Evolutionary conservation across 345 rosid species (phyloP).

Genomic region (Fremontodendron californicum): DNA sequence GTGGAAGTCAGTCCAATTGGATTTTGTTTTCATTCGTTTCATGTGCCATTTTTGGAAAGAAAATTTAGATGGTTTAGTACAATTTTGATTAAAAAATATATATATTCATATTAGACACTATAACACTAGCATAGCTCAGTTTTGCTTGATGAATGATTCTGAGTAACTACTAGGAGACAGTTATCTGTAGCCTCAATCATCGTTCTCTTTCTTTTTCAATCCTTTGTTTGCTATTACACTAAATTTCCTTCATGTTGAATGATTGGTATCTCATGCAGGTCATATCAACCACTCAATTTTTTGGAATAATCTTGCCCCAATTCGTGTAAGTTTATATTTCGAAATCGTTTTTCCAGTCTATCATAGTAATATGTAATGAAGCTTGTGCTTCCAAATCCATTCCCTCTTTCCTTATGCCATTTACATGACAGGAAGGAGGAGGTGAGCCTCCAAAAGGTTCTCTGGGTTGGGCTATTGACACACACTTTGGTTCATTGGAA

Average conservation of each 20-base stretch:
- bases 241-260: not conserved
- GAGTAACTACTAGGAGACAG: not conserved
- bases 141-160: no score
- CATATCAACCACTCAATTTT: conserved; percentile 91
- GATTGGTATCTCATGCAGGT: conserved; percentile 39
- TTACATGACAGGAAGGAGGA: conserved; percentile 71
- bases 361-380: not conserved
- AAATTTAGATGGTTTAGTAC: not conserved
- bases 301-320: conserved; percentile 87
- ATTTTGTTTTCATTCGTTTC: not conserved
- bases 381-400: not conserved
- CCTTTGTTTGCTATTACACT: not conserved
- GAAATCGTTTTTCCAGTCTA: not conserved
- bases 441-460: conserved; percentile 85
- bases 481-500: conserved; percentile 75
- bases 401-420: conserved; percentile 2
- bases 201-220: not conserved
- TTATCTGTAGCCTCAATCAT: not conserved
- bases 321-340: conserved; percentile 40
- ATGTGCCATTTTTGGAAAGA: not conserved
- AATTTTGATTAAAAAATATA: not conserved
- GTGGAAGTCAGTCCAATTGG: not conserved
- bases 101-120: not conserved
- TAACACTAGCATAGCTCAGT: not conserved
- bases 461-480: conserved; percentile 72